Percentiles rank a stretch among this genome's conserved stretches.
Evolutionary conservation across 345 rosid genomes (phyloP).

Genomic region (Chamaenerion angustifolium): DNA sequence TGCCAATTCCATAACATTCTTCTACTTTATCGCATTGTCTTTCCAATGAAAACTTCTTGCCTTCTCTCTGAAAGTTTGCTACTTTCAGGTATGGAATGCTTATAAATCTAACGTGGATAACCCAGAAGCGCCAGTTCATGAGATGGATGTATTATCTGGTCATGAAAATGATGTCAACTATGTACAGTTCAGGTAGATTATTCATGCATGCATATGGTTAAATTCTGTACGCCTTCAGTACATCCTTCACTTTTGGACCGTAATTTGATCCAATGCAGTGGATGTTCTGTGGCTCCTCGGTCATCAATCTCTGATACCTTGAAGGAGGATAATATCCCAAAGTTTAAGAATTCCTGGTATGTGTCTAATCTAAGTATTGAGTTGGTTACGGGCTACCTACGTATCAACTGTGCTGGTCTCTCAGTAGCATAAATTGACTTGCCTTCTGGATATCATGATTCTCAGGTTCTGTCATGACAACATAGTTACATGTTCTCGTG

Average conservation of each 20-base stretch:
- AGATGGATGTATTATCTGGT: slow-evolving; percentile 80
- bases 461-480: slow-evolving; percentile 89
- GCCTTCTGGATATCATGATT: slow-evolving; percentile 6
- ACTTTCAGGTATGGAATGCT: slow-evolving; percentile 92
- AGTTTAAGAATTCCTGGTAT: slow-evolving; percentile 85
- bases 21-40: background rate
- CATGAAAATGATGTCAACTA: slow-evolving; percentile 98
- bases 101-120: slow-evolving; percentile 49
- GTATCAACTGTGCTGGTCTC: too few species aligned
- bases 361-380: slow-evolving; percentile 6
- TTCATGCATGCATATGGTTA: slow-evolving; percentile 1
- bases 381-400: background rate
- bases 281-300: slow-evolving; percentile 77
- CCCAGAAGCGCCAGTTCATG: slow-evolving; percentile 70
- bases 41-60: background rate
- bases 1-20: too few species aligned
- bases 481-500: slow-evolving; percentile 97
- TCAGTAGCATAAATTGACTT: background rate
- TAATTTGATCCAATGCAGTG: slow-evolving; percentile 42
- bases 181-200: slow-evolving; percentile 78
- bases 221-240: slow-evolving; percentile 9
- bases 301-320: slow-evolving; percentile 50
- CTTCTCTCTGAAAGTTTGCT: background rate
- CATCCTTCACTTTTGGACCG: background rate
- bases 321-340: slow-evolving; percentile 83